phyloP scores from a whole-genome alignment of 2,329 filamentous ascomycete species.

The Biscogniauxia marginata region DNA sequence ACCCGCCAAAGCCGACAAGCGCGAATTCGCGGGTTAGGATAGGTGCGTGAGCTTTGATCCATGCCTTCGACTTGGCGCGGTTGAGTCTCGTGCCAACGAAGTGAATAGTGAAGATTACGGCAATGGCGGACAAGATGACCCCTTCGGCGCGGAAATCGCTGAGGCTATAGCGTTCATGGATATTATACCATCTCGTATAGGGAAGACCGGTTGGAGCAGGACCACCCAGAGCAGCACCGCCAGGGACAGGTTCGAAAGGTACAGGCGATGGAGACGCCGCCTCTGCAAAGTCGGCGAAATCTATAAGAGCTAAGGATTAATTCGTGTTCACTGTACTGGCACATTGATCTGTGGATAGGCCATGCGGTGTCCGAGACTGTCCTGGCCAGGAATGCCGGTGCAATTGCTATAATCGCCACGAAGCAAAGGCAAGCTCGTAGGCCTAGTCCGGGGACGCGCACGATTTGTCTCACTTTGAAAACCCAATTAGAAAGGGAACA shows the following conservation, averaged over 20 bases:
- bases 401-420: neutral
- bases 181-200: slow-evolving; percentile 94
- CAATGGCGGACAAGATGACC: slow-evolving; percentile 72
- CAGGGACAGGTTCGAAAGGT: slow-evolving; percentile 46
- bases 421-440: neutral
- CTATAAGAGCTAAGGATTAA: slow-evolving; percentile 51
- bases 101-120: slow-evolving; percentile 74
- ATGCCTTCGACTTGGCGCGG: slow-evolving; percentile 73
- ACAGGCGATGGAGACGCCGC: slow-evolving; percentile 65
- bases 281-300: slow-evolving; percentile 91
- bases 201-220: slow-evolving; percentile 55
- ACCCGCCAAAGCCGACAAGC: slow-evolving; percentile 74
- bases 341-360: neutral
- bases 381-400: slow-evolving; percentile 9
- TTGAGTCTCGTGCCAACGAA: slow-evolving; percentile 79
- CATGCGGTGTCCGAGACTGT: slow-evolving; percentile 5
- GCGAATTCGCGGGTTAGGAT: slow-evolving; percentile 79
- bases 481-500: slow-evolving; percentile 26
- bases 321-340: slow-evolving; percentile 5
- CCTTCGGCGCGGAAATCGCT: slow-evolving; percentile 88
- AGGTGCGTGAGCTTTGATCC: slow-evolving; percentile 73
- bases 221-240: slow-evolving; percentile 44
- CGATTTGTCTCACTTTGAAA: neutral
- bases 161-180: slow-evolving; percentile 85
- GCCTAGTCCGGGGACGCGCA: neutral